A percentile compares a stretch with the other conserved stretches of the same genome.
Conservation (phyloP, 192 early-diverging fungal species). For the Powellomyces hirtus region DNA sequence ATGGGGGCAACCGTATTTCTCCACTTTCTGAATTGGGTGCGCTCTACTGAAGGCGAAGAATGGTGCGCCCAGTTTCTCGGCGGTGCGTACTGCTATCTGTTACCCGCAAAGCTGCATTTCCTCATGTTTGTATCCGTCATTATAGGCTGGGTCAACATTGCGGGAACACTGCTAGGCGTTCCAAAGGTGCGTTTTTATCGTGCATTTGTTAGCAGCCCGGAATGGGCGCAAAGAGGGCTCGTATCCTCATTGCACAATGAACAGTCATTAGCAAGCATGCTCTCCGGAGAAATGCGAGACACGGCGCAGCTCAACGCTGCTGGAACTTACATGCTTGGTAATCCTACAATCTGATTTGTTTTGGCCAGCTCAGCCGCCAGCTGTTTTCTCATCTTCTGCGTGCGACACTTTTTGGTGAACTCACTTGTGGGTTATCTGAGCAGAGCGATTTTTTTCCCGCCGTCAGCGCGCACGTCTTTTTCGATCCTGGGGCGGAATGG, state of each 20-base stretch:
- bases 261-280: slow-evolving; percentile 17
- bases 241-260: not conserved
- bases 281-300: slow-evolving; percentile 72
- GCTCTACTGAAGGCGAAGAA: slow-evolving; percentile 65
- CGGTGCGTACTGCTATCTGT: too few species aligned
- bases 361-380: too few species aligned
- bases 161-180: slow-evolving; percentile 80
- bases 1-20: slow-evolving; percentile 71
- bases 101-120: not conserved
- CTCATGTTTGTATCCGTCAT: not conserved
- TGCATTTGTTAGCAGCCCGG: not conserved
- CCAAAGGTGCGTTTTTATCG: too few species aligned
- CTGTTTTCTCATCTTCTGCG: too few species aligned
- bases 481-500: slow-evolving; percentile 24
- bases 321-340: not conserved
- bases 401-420: too few species aligned
- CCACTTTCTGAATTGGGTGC: slow-evolving; percentile 89
- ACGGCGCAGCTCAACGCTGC: slow-evolving; percentile 63
- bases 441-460: slow-evolving; percentile 82
- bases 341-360: too few species aligned
- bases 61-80: slow-evolving; percentile 82
- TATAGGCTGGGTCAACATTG: slow-evolving; percentile 80
- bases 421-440: too few species aligned
- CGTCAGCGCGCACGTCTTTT: slow-evolving; percentile 72
- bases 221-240: too few species aligned